A percentile compares a stretch with the other conserved stretches of the same genome.
phyloP scores from a whole-genome alignment of 305 asterid species.

The Plantago coronopus region DNA sequence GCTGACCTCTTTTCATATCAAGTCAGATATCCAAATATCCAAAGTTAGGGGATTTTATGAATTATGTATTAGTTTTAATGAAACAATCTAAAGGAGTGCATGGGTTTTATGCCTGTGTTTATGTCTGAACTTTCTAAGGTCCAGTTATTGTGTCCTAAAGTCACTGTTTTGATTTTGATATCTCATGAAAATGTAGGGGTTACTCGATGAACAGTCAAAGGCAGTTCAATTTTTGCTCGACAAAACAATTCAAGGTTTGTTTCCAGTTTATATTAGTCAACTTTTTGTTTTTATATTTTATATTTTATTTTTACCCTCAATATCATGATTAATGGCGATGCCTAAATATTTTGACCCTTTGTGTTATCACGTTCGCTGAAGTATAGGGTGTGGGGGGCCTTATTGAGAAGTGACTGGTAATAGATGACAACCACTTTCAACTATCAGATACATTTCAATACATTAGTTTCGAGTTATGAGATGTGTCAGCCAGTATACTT shows the following conservation, averaged over 20 bases:
- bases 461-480: background rate
- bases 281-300: constrained; percentile 15
- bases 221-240: constrained; percentile 73
- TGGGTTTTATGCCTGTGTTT: too few species aligned
- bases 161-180: constrained; percentile 8
- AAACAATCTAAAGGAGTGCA: too few species aligned
- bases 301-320: too few species aligned
- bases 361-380: constrained; percentile 3
- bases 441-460: background rate
- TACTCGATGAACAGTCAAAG: constrained; percentile 49
- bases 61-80: too few species aligned
- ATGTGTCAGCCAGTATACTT: too few species aligned
- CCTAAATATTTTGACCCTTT: constrained; percentile 12
- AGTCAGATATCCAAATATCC: too few species aligned
- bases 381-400: background rate
- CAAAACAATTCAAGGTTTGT: constrained; percentile 82
- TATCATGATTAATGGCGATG: constrained; percentile 1
- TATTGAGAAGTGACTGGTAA: background rate
- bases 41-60: too few species aligned
- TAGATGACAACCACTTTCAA: background rate
- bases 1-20: too few species aligned
- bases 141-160: background rate
- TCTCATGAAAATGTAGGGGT: constrained; percentile 50
- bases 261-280: constrained; percentile 19
- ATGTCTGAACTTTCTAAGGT: too few species aligned